phyloP scores from a whole-genome alignment of 2,329 filamentous ascomycete genomes.

The Neobulgaria alba region DNA sequence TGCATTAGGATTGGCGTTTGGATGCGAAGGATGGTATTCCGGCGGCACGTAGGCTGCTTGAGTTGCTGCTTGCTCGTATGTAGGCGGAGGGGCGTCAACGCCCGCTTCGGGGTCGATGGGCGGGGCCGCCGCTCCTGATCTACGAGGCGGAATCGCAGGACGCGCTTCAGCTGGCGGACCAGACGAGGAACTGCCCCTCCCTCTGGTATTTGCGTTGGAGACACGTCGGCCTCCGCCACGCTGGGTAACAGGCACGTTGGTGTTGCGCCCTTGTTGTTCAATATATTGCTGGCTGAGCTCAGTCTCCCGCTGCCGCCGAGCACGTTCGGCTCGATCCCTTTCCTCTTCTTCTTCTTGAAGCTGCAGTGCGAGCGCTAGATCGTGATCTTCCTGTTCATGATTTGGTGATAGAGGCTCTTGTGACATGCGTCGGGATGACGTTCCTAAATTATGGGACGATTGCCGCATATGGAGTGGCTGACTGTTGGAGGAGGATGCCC shows the following conservation, averaged over 20 bases:
- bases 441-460: slow-evolving; percentile 2
- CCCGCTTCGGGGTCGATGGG: slow-evolving; percentile 28
- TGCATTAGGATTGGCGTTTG: slow-evolving; percentile 12
- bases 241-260: slow-evolving; percentile 19
- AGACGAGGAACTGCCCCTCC: slow-evolving; percentile 3
- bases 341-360: slow-evolving; percentile 92
- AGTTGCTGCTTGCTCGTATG: slow-evolving; percentile 55
- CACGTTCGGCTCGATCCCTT: slow-evolving; percentile 53
- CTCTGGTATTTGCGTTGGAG: slow-evolving; percentile 5
- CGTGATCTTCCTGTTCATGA: slow-evolving; percentile 67
- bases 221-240: slow-evolving; percentile 20
- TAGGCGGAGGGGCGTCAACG: slow-evolving; percentile 50
- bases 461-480: slow-evolving; percentile 2
- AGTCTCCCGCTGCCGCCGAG: slow-evolving; percentile 56
- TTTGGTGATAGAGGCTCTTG: slow-evolving; percentile 10
- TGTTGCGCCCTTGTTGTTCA: slow-evolving; percentile 45
- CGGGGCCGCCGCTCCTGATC: slow-evolving; percentile 10
- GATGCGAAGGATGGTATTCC: slow-evolving; percentile 34
- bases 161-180: slow-evolving; percentile 28
- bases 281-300: slow-evolving; percentile 63
- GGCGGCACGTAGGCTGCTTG: slow-evolving; percentile 47
- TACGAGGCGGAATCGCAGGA: slow-evolving; percentile 36
- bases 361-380: slow-evolving; percentile 81
- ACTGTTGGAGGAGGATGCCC: background rate
- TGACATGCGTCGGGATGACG: background rate